Evolutionary conservation across 495 filamentous ascomycete genomes (phyloP).

Genomic region (Penicilliopsis zonata): DNA sequence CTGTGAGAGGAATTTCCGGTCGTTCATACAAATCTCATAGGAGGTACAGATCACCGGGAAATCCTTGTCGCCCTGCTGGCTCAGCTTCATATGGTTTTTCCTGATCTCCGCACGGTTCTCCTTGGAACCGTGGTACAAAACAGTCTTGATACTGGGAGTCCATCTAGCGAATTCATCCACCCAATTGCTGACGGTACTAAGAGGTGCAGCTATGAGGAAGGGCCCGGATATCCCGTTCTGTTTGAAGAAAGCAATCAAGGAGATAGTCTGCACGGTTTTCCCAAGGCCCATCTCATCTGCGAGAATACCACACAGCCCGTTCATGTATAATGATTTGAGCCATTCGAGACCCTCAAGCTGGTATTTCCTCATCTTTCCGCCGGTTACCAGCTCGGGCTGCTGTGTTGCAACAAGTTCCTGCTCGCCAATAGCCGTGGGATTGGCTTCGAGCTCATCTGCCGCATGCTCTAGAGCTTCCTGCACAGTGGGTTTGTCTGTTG

Average conservation of each 20-base stretch:
- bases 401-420: slow-evolving; percentile 69
- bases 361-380: slow-evolving; percentile 86
- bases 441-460: slow-evolving; percentile 41
- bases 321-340: slow-evolving; percentile 78
- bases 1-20: slow-evolving; percentile 62
- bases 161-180: slow-evolving; percentile 87
- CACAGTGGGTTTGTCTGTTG: slow-evolving; percentile 37
- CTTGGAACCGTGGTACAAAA: slow-evolving; percentile 82
- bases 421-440: slow-evolving; percentile 53
- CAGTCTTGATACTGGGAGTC: slow-evolving; percentile 74
- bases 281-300: slow-evolving; percentile 97
- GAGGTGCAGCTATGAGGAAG: slow-evolving; percentile 77
- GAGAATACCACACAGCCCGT: slow-evolving; percentile 87
- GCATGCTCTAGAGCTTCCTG: slow-evolving; percentile 43
- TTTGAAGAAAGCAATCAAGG: slow-evolving; percentile 76
- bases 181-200: slow-evolving; percentile 93
- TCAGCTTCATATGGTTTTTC: slow-evolving; percentile 43
- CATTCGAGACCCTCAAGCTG: slow-evolving; percentile 91
- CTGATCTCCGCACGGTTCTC: slow-evolving; percentile 61
- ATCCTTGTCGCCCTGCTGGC: slow-evolving; percentile 45
- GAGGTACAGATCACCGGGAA: slow-evolving; percentile 91
- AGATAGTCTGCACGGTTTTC: slow-evolving; percentile 92
- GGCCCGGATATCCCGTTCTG: slow-evolving; percentile 80
- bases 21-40: slow-evolving; percentile 91
- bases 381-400: slow-evolving; percentile 74